These are phyloP conservation scores for Pestalotiopsis sp. DNA, from an alignment of 2,329 filamentous ascomycete genomes.

Conservation along the genomic window DNA sequence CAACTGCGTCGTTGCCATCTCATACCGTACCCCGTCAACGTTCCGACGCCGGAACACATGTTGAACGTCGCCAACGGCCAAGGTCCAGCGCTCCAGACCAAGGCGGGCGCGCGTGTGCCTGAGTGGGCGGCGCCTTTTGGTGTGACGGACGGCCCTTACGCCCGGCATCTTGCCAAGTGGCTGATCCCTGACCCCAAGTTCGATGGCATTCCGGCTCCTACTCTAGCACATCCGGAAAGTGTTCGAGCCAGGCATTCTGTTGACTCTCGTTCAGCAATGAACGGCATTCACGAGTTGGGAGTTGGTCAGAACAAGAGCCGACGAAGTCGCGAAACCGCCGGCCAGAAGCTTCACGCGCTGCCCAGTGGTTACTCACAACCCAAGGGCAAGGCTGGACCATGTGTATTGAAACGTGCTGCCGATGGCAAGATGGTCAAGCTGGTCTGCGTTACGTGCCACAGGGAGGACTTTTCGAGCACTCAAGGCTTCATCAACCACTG, in stretches of 20 bases:
- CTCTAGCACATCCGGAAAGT: conserved; percentile 43
- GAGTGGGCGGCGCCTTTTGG: conserved; percentile 86
- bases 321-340: conserved; percentile 49
- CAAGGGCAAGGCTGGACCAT: conserved; percentile 83
- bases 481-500: conserved; percentile 99
- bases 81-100: conserved; percentile 68
- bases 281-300: conserved; percentile 64
- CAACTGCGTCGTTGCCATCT: conserved; percentile 91
- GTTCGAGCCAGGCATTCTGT: conserved; percentile 47
- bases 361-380: conserved; percentile 70
- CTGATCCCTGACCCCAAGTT: conserved; percentile 87
- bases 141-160: conserved; percentile 88
- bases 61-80: conserved; percentile 73
- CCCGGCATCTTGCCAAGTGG: conserved; percentile 94
- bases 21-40: conserved; percentile 81
- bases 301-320: conserved; percentile 51
- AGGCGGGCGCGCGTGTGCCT: conserved; percentile 66
- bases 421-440: conserved; percentile 89
- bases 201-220: conserved; percentile 65
- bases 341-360: conserved; percentile 69
- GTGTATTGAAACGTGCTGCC: conserved; percentile 75
- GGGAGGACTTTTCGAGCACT: conserved; percentile 92
- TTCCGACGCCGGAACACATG: conserved; percentile 68
- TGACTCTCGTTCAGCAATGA: conserved; percentile 80
- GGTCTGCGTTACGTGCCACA: conserved; percentile 84